Conservation (phyloP, 345 rosid genomes). For the Melastoma malabathricum region DNA sequence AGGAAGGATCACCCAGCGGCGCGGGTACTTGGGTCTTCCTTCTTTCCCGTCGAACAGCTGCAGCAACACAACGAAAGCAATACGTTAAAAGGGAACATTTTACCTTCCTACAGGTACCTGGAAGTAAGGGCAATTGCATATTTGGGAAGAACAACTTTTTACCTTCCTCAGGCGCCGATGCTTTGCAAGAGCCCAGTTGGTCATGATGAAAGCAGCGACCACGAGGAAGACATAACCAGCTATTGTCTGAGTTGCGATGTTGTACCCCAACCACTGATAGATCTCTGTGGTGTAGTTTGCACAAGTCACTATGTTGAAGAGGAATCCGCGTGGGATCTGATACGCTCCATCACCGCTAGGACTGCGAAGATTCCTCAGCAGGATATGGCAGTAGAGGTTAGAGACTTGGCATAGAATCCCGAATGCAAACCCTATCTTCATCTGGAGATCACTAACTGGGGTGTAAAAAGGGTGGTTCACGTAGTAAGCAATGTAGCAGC, state of each 20-base stretch:
- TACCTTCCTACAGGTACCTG: too few relatives aligned
- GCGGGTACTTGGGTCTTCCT: constrained; percentile 79
- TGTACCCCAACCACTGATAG: constrained; percentile 97
- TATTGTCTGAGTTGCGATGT: constrained; percentile 82
- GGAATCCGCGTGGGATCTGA: constrained; percentile 85
- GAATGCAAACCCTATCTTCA: constrained; percentile 90
- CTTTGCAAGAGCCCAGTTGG: constrained; percentile 97
- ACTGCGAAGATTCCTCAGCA: constrained; percentile 68
- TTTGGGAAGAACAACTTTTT: constrained; percentile 2
- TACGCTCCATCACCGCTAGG: constrained; percentile 68
- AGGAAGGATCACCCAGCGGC: constrained; percentile 90
- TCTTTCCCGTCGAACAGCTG: constrained; percentile 95
- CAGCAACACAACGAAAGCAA: background rate
- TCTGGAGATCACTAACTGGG: constrained; percentile 74
- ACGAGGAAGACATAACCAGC: constrained; percentile 77
- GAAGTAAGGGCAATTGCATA: too few relatives aligned
- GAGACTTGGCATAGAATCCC: constrained; percentile 68
- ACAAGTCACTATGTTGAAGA: constrained; percentile 88
- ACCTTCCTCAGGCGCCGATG: constrained; percentile 91
- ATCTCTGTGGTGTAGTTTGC: constrained; percentile 97
- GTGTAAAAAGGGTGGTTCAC: constrained; percentile 93
- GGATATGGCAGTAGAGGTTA: constrained; percentile 81
- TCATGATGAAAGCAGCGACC: constrained; percentile 80
- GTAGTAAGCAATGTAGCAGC: constrained; percentile 74
- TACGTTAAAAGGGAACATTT: too few relatives aligned